Evolutionary conservation across 2,329 filamentous ascomycete species (phyloP).

Genomic region (Phyllosticta citribraziliensis): DNA sequence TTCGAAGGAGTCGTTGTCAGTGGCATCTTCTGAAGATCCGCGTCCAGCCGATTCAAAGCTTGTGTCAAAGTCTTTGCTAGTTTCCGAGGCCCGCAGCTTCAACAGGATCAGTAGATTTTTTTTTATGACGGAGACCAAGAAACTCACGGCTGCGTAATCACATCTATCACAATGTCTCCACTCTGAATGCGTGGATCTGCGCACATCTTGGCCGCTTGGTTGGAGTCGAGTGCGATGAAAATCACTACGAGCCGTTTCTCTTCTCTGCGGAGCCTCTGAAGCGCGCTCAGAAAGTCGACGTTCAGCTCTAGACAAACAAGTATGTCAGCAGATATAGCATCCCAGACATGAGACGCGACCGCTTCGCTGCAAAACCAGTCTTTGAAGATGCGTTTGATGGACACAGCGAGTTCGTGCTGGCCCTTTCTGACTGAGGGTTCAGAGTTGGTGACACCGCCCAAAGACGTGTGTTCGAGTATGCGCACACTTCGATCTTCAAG

Average conservation of each 20-base stretch:
- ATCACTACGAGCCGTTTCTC: slow-evolving; percentile 17
- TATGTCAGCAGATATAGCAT: slow-evolving; percentile 15
- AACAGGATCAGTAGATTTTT: not conserved
- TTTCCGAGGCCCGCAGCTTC: slow-evolving; percentile 25
- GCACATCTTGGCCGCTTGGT: slow-evolving; percentile 24
- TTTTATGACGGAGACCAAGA: not conserved
- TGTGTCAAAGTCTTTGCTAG: slow-evolving; percentile 20
- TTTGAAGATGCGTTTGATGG: slow-evolving; percentile 16
- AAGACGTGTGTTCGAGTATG: slow-evolving; percentile 16
- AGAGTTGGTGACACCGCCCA: not conserved
- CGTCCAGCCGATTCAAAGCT: not conserved
- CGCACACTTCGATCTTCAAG: slow-evolving; percentile 13
- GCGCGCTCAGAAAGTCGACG: slow-evolving; percentile 21
- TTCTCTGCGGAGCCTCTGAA: slow-evolving; percentile 2
- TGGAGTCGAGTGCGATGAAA: slow-evolving; percentile 23
- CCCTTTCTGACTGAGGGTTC: not conserved
- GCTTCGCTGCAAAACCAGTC: slow-evolving; percentile 8
- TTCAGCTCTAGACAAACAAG: slow-evolving; percentile 25
- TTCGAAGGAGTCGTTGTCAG: not conserved
- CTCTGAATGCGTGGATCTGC: slow-evolving; percentile 21
- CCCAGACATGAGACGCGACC: not conserved
- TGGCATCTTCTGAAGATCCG: not conserved
- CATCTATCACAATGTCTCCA: slow-evolving; percentile 23
- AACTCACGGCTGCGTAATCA: slow-evolving; percentile 26
- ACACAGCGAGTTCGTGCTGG: slow-evolving; percentile 13